phyloP scores from a whole-genome alignment of 2,329 filamentous ascomycete species.

The Epichloe baconii region DNA sequence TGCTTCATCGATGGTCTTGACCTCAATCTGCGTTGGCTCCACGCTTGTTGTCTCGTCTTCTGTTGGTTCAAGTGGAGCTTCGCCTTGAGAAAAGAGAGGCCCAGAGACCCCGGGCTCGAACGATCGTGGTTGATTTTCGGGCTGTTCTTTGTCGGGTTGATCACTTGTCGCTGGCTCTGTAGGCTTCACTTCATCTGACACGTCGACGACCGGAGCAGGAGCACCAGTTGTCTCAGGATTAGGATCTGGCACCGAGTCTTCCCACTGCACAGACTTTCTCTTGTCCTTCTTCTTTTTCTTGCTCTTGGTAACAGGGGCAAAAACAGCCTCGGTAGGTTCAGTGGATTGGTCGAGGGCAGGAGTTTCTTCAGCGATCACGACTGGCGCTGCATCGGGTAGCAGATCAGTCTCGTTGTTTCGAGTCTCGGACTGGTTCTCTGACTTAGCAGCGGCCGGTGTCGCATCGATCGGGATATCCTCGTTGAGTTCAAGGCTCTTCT shows the following conservation, averaged over 20 bases:
- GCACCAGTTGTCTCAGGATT: background rate
- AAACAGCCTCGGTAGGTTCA: background rate
- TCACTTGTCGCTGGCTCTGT: background rate
- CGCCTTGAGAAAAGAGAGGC: conserved; percentile 20
- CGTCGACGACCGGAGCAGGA: background rate
- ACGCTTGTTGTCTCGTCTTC: conserved; percentile 11
- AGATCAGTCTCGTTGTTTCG: background rate
- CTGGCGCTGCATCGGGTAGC: background rate
- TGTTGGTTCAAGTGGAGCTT: conserved; percentile 12
- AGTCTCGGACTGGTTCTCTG: background rate
- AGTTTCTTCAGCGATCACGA: background rate
- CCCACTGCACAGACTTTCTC: conserved; percentile 11
- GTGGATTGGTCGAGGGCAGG: background rate
- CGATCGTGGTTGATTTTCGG: conserved; percentile 1
- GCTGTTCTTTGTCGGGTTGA: background rate
- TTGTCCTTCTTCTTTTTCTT: conserved; percentile 6
- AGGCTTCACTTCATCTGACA: background rate
- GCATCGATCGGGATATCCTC: background rate
- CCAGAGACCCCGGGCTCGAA: conserved; percentile 15
- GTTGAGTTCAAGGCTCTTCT: conserved; percentile 1
- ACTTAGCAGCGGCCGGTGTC: background rate
- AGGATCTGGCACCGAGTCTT: conserved; percentile 5
- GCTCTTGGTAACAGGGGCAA: background rate
- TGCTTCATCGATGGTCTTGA: conserved; percentile 2
- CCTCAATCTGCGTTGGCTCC: conserved; percentile 14